Conservation (phyloP, 2,329 filamentous ascomycete species). For the Pseudomassariella vexata region DNA sequence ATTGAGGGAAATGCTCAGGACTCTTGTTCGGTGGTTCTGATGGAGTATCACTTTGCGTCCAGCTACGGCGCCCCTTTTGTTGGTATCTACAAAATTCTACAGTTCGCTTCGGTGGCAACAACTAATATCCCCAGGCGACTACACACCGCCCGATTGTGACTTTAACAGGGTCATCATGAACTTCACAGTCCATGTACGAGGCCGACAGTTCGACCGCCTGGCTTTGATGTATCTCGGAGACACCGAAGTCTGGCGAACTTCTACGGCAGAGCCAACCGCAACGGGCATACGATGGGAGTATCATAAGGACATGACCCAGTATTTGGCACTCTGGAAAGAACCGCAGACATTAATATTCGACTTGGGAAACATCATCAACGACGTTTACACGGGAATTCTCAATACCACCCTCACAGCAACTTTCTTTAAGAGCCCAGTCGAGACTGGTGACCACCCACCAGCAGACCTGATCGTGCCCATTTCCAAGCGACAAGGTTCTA, state of each 20-base stretch:
- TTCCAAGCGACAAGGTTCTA: constrained; percentile 45
- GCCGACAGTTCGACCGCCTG: constrained; percentile 71
- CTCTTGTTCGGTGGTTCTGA: constrained; percentile 52
- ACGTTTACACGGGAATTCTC: constrained; percentile 66
- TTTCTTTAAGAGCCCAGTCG: constrained; percentile 49
- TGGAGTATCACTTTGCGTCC: constrained; percentile 64
- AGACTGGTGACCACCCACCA: constrained; percentile 34
- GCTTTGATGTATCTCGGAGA: constrained; percentile 72
- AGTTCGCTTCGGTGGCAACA: too few species aligned
- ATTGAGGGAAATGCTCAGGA: background rate
- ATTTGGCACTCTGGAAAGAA: constrained; percentile 60
- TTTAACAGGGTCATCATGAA: constrained; percentile 75
- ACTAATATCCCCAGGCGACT: constrained; percentile 41
- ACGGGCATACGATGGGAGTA: constrained; percentile 70
- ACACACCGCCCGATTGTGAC: constrained; percentile 59
- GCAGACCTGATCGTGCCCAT: constrained; percentile 66
- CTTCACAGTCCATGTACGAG: constrained; percentile 65
- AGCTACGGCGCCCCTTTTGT: constrained; percentile 73
- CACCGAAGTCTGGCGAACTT: constrained; percentile 76
- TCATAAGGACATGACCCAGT: constrained; percentile 72
- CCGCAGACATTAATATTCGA: constrained; percentile 76
- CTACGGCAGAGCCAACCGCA: constrained; percentile 69
- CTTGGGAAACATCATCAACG: constrained; percentile 66
- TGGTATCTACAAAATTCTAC: too few species aligned
- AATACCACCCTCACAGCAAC: constrained; percentile 70